These are phyloP conservation scores for Tremella yokohamensis DNA, from an alignment of 768 basidiomycete genomes.

Conservation along the genomic window DNA sequence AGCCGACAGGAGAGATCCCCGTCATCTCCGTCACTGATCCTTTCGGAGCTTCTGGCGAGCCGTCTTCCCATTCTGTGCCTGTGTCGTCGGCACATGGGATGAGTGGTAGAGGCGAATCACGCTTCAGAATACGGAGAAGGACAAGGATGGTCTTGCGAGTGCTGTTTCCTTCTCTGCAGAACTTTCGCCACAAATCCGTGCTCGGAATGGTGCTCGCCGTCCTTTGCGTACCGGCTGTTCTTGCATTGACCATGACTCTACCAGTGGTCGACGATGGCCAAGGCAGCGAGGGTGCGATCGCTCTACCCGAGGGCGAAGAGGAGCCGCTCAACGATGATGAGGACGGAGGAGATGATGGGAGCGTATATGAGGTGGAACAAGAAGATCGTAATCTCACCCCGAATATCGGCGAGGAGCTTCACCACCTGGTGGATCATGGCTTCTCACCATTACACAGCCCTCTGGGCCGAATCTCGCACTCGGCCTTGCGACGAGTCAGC, in stretches of 20 bases:
- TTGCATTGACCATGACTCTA: slow-evolving; percentile 79
- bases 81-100: slow-evolving; percentile 33
- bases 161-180: slow-evolving; percentile 79
- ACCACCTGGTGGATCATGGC: slow-evolving; percentile 44
- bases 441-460: slow-evolving; percentile 36
- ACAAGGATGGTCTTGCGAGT: slow-evolving; percentile 56
- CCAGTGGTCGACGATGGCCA: slow-evolving; percentile 74
- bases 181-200: slow-evolving; percentile 67
- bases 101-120: slow-evolving; percentile 10
- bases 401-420: slow-evolving; percentile 39
- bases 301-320: slow-evolving; percentile 59
- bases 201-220: slow-evolving; percentile 69
- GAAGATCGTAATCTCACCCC: slow-evolving; percentile 26
- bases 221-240: slow-evolving; percentile 80
- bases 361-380: slow-evolving; percentile 22
- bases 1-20: slow-evolving; percentile 19
- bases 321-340: slow-evolving; percentile 65
- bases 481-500: slow-evolving; percentile 15
- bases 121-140: slow-evolving; percentile 27
- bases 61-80: slow-evolving; percentile 56
- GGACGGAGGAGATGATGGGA: slow-evolving; percentile 39
- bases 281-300: slow-evolving; percentile 32
- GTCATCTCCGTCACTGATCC: slow-evolving; percentile 41
- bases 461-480: slow-evolving; percentile 30
- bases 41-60: slow-evolving; percentile 57